phyloP scores from a whole-genome alignment of 306 rosid species.

The Rosa multiflora region DNA sequence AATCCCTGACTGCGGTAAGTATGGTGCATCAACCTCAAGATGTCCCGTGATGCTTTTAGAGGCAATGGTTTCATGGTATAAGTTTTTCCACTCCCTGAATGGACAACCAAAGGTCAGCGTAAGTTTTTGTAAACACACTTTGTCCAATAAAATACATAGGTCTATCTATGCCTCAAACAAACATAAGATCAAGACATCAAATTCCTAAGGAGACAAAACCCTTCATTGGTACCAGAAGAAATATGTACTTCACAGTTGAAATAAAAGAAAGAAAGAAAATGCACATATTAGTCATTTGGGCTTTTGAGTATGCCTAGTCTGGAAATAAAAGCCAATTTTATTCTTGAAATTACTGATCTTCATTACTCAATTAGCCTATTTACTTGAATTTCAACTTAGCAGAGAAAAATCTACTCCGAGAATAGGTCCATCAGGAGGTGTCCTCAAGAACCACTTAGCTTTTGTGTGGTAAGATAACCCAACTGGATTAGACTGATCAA shows the following conservation, averaged over 20 bases:
- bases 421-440: conserved; percentile 2
- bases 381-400: not conserved
- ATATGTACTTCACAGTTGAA: not conserved
- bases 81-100: conserved; percentile 94
- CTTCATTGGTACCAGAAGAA: not conserved
- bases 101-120: conserved; percentile 26
- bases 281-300: not conserved
- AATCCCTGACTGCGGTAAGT: conserved; percentile 90
- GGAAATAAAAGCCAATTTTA: not conserved
- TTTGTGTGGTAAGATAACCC: not conserved
- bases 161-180: not conserved
- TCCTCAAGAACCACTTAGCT: not conserved
- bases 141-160: not conserved
- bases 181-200: not conserved
- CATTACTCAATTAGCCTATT: not conserved
- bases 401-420: not conserved
- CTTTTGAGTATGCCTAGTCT: not conserved
- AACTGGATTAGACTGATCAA: not conserved
- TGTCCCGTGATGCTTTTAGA: conserved; percentile 89
- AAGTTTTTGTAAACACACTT: conserved; percentile 2
- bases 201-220: not conserved
- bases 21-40: conserved; percentile 95
- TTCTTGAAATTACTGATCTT: not conserved
- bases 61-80: conserved; percentile 98
- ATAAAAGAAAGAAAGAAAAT: too few species aligned